Evolutionary conservation across 139 green algal genomes (phyloP), one percentile per base, ranked within the genome.

Genomic region (Ettlia oleoabundans): DNA sequence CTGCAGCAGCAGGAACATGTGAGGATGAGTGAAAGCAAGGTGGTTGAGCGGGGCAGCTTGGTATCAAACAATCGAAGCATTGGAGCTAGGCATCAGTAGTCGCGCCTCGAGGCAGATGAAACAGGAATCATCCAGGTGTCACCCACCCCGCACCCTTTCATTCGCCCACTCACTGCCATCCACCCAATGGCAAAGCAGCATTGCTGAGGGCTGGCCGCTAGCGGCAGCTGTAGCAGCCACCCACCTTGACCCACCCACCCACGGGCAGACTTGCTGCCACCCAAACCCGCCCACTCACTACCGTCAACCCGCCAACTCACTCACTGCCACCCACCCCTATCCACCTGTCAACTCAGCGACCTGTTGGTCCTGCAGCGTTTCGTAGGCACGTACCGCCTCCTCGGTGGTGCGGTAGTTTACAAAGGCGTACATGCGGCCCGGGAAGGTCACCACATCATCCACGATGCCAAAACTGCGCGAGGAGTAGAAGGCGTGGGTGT

Each of bases 381-480:
- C 75, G 35, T 63, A 61, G 2, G 90, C 90, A n/a, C 73, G 58
- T 10, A 89, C 80, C 37, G 92, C 92, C 58, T 92, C 89, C 7
- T 89, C 85, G 8, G 84, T 47, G 42, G 84, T 72, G 35, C 72
- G 72, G 81, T 93, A 96, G 83, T 94, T 95, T 38, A 96, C 92
- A 73, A 95, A 93, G 0, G 92, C 92, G 43, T 95, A 95, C 85
- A 95, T 94, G 68, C 90, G 87, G 37, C 90, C 91, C 0, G 92
- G 92, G 74, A 95, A 95, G 33, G 92, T 92, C 15, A 94, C 85
- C 40, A 93, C 89, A 77, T 96, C 92, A 30, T 93, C 89, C n/a
- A 96, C 88, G 0, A 79, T 70, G 3, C 92, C 92, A 69, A 89
- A 93, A 40, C 62, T 76, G 82, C 68, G 42, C 70, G 26, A 24